Evolutionary conservation across 257 asterid genomes (phyloP), one percentile per base, ranked within the genome.

Genomic region (Oldenlandia corymbosa): DNA sequence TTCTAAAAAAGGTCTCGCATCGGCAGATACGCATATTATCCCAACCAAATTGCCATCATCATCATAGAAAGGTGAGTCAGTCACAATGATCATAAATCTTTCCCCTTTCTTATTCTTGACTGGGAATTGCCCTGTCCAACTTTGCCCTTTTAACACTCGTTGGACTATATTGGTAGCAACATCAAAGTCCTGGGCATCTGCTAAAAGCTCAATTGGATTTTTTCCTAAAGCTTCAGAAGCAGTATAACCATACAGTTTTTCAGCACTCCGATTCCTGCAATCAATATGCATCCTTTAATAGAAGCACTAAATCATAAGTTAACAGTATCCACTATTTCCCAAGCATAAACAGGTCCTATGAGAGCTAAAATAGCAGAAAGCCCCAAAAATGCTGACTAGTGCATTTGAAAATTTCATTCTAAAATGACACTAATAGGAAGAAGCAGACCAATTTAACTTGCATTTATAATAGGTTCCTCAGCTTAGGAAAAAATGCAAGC

Each of bases 101-200:
- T 75, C 79, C 20, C 97, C 96, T 18, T 31, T 76, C 83, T 80
- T 89, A 58, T 74, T 80, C 72, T 71, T 85, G 24, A 87, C 84
- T 23, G 99, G 96, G 73, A 85, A 87, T 68, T 79, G 81, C 32
- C 99, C 99, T 0, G 90, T 89, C 97, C 99, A 92, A 68, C 73
- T 76, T 74, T 92, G 90, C 23, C 96, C 97, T 80, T 54, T 73
- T 8, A 53, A 37, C 27, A 83, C 91, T 20, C 84, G 83, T 8
- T 64, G 42, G 46, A 89, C 62, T 68, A 89, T 85, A 70, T 81
- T 71, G 59, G 24, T 66, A 62, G 86, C 95, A 21, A 69, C 71
- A 23, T 60, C 67, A 58, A 41, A 67, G 71, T 92, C 85, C 60
- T 30, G 72, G 46, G 78, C 43, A 59, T 87, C 91, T 12, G 66